Base-by-base conservation (phyloP, 495 filamentous ascomycete genomes). In the Aspergillus indologenus region DNA sequence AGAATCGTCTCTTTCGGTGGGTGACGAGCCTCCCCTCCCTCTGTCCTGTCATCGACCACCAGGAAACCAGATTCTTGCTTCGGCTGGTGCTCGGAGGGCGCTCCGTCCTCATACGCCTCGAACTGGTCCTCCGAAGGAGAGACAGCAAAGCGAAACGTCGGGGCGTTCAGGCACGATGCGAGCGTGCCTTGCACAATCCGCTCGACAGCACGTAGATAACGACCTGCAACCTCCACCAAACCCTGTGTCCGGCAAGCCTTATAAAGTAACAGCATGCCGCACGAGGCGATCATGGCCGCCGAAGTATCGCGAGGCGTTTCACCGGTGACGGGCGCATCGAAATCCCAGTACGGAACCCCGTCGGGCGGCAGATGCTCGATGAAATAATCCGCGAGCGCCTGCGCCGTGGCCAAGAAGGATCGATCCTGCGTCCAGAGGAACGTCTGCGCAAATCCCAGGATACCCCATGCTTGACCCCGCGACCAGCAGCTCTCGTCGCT, bases 391-490 rank as follows among this genome's bases (percentile, higher is more conserved):
- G 74, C 70, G 14, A 75, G 40, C 7, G 61, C 59, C 8, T 60
- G 51, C 0, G 76, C 70, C 0, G 73, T 71, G 6, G 61, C 19
- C 15, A 79, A 63, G 60, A 79, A 79, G 1, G 40, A 52, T 1
- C 11, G 26, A 12, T 75, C 67, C 14, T 67, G 57, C 0, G 76
- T 80, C 75, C 75, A 79, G 24, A 40, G 56, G 44, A 75, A 79
- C 0, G 73, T 73, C 59, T 76, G 73, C 40, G 71, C 65, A 61
- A 74, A 79, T 1, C 78, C 78, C 18, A 78, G 60, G 34, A 79
- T 75, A 21, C 66, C 75, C 78, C 78, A 80, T 0, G 71, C 71
- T 58, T 80, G 76, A 7, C 78, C 76, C n/a, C 77, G 64, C 0
- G 74, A 61, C 78, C 78, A 80, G 23, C 67, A 71, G 8, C 72